A percentile compares a stretch with the other conserved stretches of the same genome.
Evolutionary conservation across 148 eudicot genomes (phyloP).

Genomic region (Rhododendron simsii): DNA sequence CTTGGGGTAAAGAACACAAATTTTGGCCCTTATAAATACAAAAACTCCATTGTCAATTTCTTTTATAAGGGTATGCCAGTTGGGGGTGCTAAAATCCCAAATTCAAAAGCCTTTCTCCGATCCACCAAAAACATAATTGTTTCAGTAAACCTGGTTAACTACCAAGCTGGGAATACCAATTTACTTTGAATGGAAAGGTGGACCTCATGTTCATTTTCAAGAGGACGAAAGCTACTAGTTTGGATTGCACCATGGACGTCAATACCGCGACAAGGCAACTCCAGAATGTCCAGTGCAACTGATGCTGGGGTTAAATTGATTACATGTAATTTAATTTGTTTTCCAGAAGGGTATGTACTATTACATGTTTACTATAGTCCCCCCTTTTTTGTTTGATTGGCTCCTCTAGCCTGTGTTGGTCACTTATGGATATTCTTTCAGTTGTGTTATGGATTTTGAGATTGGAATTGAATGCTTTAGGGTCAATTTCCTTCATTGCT

Average conservation of each 20-base stretch:
- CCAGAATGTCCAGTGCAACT: background rate
- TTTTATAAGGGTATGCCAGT: background rate
- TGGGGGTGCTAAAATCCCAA: background rate
- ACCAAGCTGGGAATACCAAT: background rate
- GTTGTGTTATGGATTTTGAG: no score
- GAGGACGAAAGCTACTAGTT: background rate
- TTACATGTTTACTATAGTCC: no score
- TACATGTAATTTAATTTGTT: no score
- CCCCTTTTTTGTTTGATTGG: no score
- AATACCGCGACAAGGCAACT: background rate
- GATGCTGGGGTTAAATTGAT: no score
- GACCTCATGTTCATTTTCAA: background rate
- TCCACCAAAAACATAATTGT: slow-evolving; percentile 12
- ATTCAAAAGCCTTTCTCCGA: background rate
- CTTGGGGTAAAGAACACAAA: slow-evolving; percentile 15
- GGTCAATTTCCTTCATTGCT: no score
- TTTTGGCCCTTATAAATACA: slow-evolving; percentile 2
- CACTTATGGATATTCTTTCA: no score
- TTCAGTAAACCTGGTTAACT: background rate
- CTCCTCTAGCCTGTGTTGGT: no score
- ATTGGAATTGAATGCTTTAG: no score
- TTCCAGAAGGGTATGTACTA: no score
- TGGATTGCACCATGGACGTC: background rate
- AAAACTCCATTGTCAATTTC: background rate
- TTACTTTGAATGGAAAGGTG: background rate